Conservation (phyloP, 352 stramenopile genomes). For the Aphanomyces stellatus region DNA sequence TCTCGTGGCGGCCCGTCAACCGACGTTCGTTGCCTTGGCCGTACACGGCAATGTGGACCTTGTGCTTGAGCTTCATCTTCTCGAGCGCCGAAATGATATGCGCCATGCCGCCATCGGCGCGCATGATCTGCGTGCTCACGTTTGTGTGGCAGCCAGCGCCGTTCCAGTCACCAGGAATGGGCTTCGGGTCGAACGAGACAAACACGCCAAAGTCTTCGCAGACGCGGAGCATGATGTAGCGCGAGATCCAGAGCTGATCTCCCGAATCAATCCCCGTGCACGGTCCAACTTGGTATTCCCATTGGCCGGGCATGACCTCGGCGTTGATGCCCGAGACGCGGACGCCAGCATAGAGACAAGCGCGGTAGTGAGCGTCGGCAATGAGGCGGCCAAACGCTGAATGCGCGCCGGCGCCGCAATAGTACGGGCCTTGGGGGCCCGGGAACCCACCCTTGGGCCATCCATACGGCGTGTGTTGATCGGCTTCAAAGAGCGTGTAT, state of each 20-base stretch:
- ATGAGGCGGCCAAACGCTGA: slow-evolving; percentile 94
- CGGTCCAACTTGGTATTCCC: slow-evolving; percentile 97
- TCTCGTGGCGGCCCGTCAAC: slow-evolving; percentile 95
- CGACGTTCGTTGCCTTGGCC: slow-evolving; percentile 94
- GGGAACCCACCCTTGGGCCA: slow-evolving; percentile 88
- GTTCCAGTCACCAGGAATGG: slow-evolving; percentile 98
- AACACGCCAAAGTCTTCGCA: slow-evolving; percentile 97
- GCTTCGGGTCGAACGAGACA: slow-evolving; percentile 96
- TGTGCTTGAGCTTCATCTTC: slow-evolving; percentile 96
- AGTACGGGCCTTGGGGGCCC: slow-evolving; percentile 88
- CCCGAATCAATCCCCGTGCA: slow-evolving; percentile 94
- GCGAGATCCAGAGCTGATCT: slow-evolving; percentile 95
- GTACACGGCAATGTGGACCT: slow-evolving; percentile 95
- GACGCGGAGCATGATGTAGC: slow-evolving; percentile 95
- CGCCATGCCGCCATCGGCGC: slow-evolving; percentile 88
- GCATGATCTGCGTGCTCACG: slow-evolving; percentile 95
- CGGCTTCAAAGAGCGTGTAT: slow-evolving; percentile 90
- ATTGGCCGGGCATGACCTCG: slow-evolving; percentile 97
- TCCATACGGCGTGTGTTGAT: slow-evolving; percentile 84
- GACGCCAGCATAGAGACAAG: slow-evolving; percentile 92
- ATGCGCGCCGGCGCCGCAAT: slow-evolving; percentile 91
- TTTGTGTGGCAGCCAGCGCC: slow-evolving; percentile 95
- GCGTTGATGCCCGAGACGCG: slow-evolving; percentile 96
- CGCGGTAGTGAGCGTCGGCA: slow-evolving; percentile 92
- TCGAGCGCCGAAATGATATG: slow-evolving; percentile 96